Base-by-base conservation (phyloP, 2,329 filamentous ascomycete genomes). In the Massarina eburnea region DNA sequence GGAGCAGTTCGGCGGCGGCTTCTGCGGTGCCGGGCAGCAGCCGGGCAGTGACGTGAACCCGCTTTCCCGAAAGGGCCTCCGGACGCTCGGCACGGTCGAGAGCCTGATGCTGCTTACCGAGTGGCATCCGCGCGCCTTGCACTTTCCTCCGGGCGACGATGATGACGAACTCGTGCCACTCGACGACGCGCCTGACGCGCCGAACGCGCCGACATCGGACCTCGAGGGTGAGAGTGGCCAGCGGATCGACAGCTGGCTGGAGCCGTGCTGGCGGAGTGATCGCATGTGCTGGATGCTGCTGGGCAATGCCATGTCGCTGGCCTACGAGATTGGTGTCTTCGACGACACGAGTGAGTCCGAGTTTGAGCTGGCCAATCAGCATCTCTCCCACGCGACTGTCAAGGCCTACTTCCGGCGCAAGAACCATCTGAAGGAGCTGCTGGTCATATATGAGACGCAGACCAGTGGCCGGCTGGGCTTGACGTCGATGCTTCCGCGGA, bases 251-350 rank as follows among this genome's bases (percentile, higher is more conserved):
- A 92, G 90, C 67, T 97, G 94, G 90, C 82, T 97, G 3, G 94
- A 99, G 68, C 94, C 94, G 2, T 92, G 90, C 8, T 96, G 92
- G 90, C 81, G 92, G 58, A 77, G 75, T 48, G 92, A 96, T 62
- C 87, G 91, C 43, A 95, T 96, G 89, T 95, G 89, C 65, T 96
- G 92, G 92, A 96, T 96, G 90, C 76, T 97, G 12, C 79, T 97
- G 22, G 95, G 90, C 62, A 95, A 91, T 29, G 91, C 90, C 12
- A 88, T 92, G 76, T 88, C 91, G 1, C 76, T 97, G 29, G 90
- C 89, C 0, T 95, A 95, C 57, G 94, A 99, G 69, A 82, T 99
- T 24, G 94, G 94, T 9, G 90, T 99, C 2, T 99, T 97, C 59
- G 94, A 97, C 57, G 84, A 91, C 47, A 89, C 91, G 54, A 89